Evolutionary conservation across 306 rosid species (phyloP), one percentile per base, ranked within the genome.

Genomic region (Hylodesmum podocarpum): DNA sequence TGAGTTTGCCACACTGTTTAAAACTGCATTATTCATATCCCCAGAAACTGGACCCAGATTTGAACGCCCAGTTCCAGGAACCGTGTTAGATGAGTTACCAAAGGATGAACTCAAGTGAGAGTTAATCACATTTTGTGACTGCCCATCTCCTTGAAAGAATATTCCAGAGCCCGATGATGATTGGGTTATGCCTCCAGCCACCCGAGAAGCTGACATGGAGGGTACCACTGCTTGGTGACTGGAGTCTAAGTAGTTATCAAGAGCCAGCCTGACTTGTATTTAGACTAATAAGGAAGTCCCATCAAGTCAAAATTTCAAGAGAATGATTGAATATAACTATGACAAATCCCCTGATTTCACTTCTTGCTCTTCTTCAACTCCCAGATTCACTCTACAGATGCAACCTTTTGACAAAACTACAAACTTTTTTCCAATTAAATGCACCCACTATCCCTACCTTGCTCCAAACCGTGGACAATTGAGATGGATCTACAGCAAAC

Each of bases 91-190:
- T 31, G 96, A 79, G 86, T 95, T 95, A 74, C 88, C 94, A 67
- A 91, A 89, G 70, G 91, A 89, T 9, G 97, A 88, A 86, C 90
- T 89, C 83, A 95, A 87, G 89, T 85, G 97, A 83, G 98, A 90
- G 84, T 89, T 89, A 82, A 88, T 89, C 67, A 86, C 69, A 85
- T 82, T 88, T 70, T 89, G 94, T 37, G 96, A 86, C 72, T 88
- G 96, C 80, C 96, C 92, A 74, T 92, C 96, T 83, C 97, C 99
- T 87, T 96, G 99, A 81, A 87, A 96, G 93, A 96, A 96, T 87
- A 96, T 96, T 79, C 99, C 99, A 78, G 98, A 96, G 83, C 88
- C 84, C 54, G 94, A 86, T 33, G 97, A 89, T 81, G 99, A 92
- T 77, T 89, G 97, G 59, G 93, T 84, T 88, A 92, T 88, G 75